Evolutionary conservation across 108 stramenopile species (phyloP).

Genomic region (Nitzschia palea): DNA sequence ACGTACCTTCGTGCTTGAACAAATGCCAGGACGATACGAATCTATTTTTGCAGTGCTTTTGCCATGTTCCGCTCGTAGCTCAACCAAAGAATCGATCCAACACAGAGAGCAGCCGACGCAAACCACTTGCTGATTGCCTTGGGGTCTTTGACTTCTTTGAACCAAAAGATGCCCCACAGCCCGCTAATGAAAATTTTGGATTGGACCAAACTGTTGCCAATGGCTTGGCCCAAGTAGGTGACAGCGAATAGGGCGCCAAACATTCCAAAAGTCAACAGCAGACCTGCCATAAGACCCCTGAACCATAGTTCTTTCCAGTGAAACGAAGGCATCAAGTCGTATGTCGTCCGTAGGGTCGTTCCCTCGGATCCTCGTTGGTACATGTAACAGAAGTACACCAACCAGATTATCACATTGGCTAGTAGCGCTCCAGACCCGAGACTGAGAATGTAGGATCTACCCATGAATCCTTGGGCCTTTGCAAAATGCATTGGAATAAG

Average conservation of each 20-base stretch:
- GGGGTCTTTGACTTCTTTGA: conserved; percentile 53
- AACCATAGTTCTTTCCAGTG: conserved; percentile 48
- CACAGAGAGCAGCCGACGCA: conserved; percentile 49
- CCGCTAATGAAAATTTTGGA: conserved; percentile 46
- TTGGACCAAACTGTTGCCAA: conserved; percentile 54
- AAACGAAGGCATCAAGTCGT: conserved; percentile 49
- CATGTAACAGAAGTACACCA: conserved; percentile 16
- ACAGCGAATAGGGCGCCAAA: conserved; percentile 64
- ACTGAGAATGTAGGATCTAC: conserved; percentile 40
- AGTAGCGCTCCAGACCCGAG: conserved; percentile 46
- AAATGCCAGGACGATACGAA: too few species aligned
- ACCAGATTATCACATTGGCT: conserved; percentile 45
- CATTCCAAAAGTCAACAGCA: conserved; percentile 60
- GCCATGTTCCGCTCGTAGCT: conserved; percentile 42
- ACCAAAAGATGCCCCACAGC: conserved; percentile 74
- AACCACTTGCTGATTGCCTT: conserved; percentile 54
- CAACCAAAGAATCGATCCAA: conserved; percentile 63
- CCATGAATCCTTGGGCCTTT: conserved; percentile 15
- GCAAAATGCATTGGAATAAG: conserved; percentile 66
- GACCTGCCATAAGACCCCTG: conserved; percentile 39
- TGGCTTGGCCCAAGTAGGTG: conserved; percentile 61
- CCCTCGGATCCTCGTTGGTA: neutral
- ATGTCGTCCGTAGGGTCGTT: conserved; percentile 22
- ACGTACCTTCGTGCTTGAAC: too few species aligned
- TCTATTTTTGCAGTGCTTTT: neutral